Conservation (phyloP, 495 filamentous ascomycete species). For the Hyaloscypha bicolor region DNA sequence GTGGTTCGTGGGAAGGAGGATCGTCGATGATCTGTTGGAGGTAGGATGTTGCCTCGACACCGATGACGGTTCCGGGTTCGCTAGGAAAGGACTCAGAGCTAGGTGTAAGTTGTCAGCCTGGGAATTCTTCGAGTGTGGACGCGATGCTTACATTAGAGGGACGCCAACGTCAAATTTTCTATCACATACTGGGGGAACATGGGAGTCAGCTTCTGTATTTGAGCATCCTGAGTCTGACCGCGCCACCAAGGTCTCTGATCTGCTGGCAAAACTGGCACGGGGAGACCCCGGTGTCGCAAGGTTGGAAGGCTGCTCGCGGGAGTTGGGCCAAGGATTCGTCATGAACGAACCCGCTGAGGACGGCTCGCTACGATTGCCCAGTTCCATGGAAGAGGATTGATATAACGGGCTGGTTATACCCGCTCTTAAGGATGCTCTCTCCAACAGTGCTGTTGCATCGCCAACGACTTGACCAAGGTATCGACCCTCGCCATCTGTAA, state of each 20-base stretch:
- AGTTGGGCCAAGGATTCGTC: not conserved
- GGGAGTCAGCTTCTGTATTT: not conserved
- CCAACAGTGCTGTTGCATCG: no score
- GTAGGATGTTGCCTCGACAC: constrained; percentile 88
- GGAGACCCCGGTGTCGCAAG: not conserved
- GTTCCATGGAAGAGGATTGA: not conserved
- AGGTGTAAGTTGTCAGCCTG: not conserved
- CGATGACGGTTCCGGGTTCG: constrained; percentile 5
- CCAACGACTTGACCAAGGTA: not conserved
- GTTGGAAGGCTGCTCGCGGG: not conserved
- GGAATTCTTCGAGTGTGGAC: not conserved
- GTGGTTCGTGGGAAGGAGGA: constrained; percentile 72
- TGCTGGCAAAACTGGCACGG: not conserved
- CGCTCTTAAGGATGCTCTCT: no score
- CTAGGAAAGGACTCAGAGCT: not conserved
- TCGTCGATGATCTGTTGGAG: constrained; percentile 72
- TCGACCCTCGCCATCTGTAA: not conserved
- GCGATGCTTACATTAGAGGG: not conserved
- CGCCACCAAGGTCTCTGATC: not conserved
- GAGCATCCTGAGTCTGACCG: not conserved
- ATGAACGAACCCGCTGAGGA: not conserved
- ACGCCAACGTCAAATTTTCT: not conserved
- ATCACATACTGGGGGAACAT: not conserved
- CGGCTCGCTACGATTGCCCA: not conserved
- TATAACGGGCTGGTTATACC: not conserved